phyloP scores from a whole-genome alignment of 352 stramenopile genomes.

The Phytophthora sojae region DNA sequence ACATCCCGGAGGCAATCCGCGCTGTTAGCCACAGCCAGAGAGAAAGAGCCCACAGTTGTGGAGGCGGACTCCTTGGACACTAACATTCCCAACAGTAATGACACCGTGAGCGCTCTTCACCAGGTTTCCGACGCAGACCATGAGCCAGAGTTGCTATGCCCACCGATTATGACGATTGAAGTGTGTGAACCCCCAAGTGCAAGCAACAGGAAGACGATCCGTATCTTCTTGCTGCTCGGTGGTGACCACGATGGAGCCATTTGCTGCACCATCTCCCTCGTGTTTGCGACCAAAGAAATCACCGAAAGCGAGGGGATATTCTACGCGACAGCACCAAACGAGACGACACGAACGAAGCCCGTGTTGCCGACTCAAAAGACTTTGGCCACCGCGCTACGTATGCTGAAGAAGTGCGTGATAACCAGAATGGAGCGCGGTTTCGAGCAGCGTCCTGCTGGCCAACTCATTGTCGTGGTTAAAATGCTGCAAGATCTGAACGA shows the following conservation, averaged over 20 bases:
- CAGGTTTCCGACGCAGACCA: neutral
- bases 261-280: constrained; percentile 31
- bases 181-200: constrained; percentile 7
- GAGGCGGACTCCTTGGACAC: neutral
- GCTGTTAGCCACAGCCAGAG: neutral
- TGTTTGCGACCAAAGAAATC: constrained; percentile 28
- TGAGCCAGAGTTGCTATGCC: neutral
- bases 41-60: too few relatives aligned
- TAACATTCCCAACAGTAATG: neutral
- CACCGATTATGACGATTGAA: constrained; percentile 9
- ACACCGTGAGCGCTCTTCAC: neutral
- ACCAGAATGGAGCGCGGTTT: constrained; percentile 31
- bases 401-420: constrained; percentile 41
- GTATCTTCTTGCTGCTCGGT: constrained; percentile 43
- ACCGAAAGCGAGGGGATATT: constrained; percentile 35
- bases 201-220: constrained; percentile 18
- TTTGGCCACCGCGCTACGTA: constrained; percentile 31
- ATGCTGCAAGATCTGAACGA: constrained; percentile 13
- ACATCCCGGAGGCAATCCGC: neutral
- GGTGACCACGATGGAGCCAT: constrained; percentile 52
- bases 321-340: constrained; percentile 24
- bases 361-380: constrained; percentile 33
- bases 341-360: constrained; percentile 9
- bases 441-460: constrained; percentile 19
- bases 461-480: constrained; percentile 32